These are phyloP conservation scores for Zygosaccharomyces rouxii DNA, from an alignment of 805 yeast species.

Conservation along the genomic window DNA sequence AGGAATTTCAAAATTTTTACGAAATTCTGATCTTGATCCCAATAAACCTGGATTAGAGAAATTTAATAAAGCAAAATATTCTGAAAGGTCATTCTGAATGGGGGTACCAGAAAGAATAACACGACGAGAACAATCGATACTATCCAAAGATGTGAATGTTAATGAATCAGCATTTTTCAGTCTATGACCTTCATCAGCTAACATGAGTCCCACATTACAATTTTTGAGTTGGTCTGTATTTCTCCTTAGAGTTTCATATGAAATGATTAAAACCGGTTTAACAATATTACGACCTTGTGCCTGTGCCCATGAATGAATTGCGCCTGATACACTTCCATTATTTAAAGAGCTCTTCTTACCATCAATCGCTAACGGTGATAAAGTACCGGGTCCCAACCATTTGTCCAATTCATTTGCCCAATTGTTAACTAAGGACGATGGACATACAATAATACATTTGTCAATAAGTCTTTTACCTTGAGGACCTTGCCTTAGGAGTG, in stretches of 20 bases:
- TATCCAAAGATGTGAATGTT: conserved; percentile 80
- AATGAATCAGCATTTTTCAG: conserved; percentile 85
- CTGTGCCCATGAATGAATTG: conserved; percentile 76
- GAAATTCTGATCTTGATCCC: conserved; percentile 79
- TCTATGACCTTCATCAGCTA: conserved; percentile 85
- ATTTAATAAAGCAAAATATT: conserved; percentile 82
- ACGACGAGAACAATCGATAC: conserved; percentile 80
- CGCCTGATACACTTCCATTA: conserved; percentile 56
- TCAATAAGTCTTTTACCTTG: conserved; percentile 74
- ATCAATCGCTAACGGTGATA: conserved; percentile 86
- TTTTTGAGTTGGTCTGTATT: conserved; percentile 71
- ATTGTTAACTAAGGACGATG: conserved; percentile 86
- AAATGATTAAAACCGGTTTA: conserved; percentile 87
- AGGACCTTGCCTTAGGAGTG: conserved; percentile 82
- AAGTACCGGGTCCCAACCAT: conserved; percentile 91
- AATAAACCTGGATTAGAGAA: conserved; percentile 93
- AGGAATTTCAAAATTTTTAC: conserved; percentile 75
- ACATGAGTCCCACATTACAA: conserved; percentile 77
- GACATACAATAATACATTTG: conserved; percentile 90
- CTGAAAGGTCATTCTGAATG: conserved; percentile 90
- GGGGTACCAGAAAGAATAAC: conserved; percentile 96
- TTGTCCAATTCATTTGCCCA: conserved; percentile 96
- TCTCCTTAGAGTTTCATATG: conserved; percentile 88
- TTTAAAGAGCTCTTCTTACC: conserved; percentile 63
- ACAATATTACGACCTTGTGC: conserved; percentile 87